A percentile compares a stretch with the other conserved stretches of the same genome.
Evolutionary conservation across 441 rosid genomes (phyloP).

Genomic region (Gossypium davidsonii): DNA sequence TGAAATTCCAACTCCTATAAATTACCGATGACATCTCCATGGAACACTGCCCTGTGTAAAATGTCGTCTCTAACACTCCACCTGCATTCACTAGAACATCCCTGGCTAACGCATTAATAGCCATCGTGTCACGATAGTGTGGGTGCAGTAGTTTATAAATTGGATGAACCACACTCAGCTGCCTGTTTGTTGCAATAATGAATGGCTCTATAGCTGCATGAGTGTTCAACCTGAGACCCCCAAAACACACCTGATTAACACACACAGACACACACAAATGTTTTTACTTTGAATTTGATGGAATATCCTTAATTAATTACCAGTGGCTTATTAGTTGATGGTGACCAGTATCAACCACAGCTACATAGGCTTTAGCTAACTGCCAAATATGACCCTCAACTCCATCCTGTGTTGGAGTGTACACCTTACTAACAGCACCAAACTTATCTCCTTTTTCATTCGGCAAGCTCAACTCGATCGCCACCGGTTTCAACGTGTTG

Average conservation of each 20-base stretch:
- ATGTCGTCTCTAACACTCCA: background rate
- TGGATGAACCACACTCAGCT: constrained; percentile 49
- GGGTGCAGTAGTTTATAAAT: constrained; percentile 52
- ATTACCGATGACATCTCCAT: constrained; percentile 36
- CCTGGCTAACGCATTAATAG: constrained; percentile 47
- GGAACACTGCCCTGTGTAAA: background rate
- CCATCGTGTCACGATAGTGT: constrained; percentile 57
- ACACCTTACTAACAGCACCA: constrained; percentile 26
- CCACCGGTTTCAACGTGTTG: constrained; percentile 24
- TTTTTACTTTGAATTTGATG: no score
- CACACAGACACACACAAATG: no score
- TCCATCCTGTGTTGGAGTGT: constrained; percentile 40
- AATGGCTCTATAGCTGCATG: background rate
- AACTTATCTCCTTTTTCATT: background rate
- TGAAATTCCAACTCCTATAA: constrained; percentile 66
- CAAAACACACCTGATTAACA: no score
- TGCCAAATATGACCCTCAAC: constrained; percentile 56
- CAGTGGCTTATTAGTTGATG: constrained; percentile 83
- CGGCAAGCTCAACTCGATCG: background rate
- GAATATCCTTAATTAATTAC: constrained; percentile 14
- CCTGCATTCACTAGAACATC: constrained; percentile 32
- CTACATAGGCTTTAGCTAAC: constrained; percentile 76
- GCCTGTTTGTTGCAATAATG: constrained; percentile 32
- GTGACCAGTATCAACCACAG: constrained; percentile 56
- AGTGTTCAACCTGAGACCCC: constrained; percentile 14